These are phyloP conservation scores for Leishmania arabica DNA, from an alignment of 208 protist species.

Conservation along the genomic window DNA sequence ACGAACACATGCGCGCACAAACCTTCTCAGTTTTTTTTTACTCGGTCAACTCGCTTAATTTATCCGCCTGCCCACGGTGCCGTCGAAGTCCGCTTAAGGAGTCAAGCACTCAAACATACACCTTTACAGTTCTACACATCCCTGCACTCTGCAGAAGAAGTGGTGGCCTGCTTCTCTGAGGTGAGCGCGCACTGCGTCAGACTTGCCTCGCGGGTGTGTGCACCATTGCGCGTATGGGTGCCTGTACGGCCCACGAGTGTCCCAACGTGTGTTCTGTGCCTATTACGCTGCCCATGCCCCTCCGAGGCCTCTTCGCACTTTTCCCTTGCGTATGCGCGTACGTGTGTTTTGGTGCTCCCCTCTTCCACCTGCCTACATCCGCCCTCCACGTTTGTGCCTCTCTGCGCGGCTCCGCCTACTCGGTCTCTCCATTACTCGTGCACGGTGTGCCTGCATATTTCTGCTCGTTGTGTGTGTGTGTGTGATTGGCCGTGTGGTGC, in stretches of 20 bases:
- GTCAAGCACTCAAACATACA: not conserved
- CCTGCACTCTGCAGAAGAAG: not conserved
- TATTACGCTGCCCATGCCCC: too few species aligned
- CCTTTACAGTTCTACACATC: not conserved
- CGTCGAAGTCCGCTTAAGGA: not conserved
- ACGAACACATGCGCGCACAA: not conserved
- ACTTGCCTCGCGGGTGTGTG: not conserved
- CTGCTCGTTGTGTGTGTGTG: constrained; percentile 1
- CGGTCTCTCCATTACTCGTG: not conserved
- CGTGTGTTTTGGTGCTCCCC: not conserved
- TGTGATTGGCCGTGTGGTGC: not conserved
- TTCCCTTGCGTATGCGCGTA: not conserved
- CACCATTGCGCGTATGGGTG: not conserved
- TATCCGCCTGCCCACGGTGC: not conserved
- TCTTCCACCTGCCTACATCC: not conserved
- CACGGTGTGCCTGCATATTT: not conserved
- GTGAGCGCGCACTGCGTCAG: not conserved
- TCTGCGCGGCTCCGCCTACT: not conserved
- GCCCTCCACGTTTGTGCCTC: not conserved
- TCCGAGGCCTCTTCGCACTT: too few species aligned
- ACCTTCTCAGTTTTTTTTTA: not conserved
- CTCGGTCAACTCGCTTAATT: not conserved
- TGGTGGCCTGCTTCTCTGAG: not conserved
- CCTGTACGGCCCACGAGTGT: not conserved
- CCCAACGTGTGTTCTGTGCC: too few species aligned